phyloP scores from a whole-genome alignment of 805 yeast genomes.

The Yamadazyma paraphyllophila region DNA sequence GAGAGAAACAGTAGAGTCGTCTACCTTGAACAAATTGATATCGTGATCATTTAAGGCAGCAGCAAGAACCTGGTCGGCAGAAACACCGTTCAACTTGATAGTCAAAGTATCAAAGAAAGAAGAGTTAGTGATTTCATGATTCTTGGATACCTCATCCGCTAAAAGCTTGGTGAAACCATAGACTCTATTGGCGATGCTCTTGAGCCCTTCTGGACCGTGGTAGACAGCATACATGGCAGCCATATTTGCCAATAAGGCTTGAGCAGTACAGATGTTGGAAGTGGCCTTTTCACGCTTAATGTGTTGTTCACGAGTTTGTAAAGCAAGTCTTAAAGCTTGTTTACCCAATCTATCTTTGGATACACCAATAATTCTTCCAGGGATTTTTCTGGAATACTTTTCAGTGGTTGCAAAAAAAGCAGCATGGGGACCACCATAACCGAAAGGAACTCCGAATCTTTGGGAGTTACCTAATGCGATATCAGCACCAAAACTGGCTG shows the following conservation, averaged over 20 bases:
- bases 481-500: constrained; percentile 85
- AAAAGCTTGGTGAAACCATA: constrained; percentile 71
- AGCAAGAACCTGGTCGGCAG: constrained; percentile 55
- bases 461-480: constrained; percentile 91
- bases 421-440: constrained; percentile 99
- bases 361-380: constrained; percentile 93
- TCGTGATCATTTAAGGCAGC: constrained; percentile 59
- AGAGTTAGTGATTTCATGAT: constrained; percentile 52
- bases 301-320: constrained; percentile 98
- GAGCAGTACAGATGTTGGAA: constrained; percentile 97
- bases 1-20: constrained; percentile 60
- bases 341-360: constrained; percentile 89
- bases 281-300: constrained; percentile 97
- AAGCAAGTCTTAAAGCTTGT: constrained; percentile 85
- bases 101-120: constrained; percentile 88
- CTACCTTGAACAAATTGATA: constrained; percentile 74
- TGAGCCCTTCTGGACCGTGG: constrained; percentile 89
- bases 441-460: constrained; percentile 96
- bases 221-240: constrained; percentile 94
- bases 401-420: constrained; percentile 91
- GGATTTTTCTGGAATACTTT: constrained; percentile 83
- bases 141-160: constrained; percentile 52
- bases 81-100: constrained; percentile 48
- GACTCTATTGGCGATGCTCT: constrained; percentile 72
- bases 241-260: constrained; percentile 92